A percentile compares a stretch with the other conserved stretches of the same genome.
These are phyloP conservation scores for Bauhinia variegata DNA, from an alignment of 306 rosid species.

Conservation along the genomic window DNA sequence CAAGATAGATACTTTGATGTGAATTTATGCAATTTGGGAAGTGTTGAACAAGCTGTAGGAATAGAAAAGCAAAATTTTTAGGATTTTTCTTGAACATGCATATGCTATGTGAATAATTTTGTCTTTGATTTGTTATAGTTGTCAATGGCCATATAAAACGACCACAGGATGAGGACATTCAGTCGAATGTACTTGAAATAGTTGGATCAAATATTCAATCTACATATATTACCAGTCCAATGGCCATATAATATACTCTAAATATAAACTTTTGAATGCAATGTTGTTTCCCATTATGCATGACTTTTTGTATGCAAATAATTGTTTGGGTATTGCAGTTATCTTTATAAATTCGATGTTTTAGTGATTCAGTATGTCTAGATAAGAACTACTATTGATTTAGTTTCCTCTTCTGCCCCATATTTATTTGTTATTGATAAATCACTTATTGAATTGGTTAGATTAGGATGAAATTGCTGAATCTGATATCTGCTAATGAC, in stretches of 20 bases:
- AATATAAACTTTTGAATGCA: background rate
- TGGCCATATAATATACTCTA: no score
- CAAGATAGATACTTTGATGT: background rate
- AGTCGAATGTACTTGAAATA: conserved; percentile 91
- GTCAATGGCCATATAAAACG: conserved; percentile 86
- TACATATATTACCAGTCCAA: conserved; percentile 85
- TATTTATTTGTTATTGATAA: background rate
- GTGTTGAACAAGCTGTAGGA: background rate
- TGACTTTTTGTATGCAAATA: no score
- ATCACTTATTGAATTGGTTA: background rate
- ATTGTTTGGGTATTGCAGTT: background rate
- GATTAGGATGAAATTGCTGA: background rate
- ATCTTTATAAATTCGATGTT: background rate
- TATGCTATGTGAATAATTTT: conserved; percentile 23
- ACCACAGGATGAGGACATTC: conserved; percentile 96
- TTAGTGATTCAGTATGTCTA: background rate
- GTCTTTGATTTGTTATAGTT: conserved; percentile 49
- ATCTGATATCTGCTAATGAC: background rate
- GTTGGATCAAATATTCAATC: conserved; percentile 91
- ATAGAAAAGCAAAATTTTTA: background rate
- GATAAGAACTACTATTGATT: background rate
- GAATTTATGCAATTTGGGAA: background rate
- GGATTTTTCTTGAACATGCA: background rate
- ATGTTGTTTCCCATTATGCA: background rate
- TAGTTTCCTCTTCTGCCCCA: background rate